phyloP scores from a whole-genome alignment of 208 protist genomes.

The Leishmania braziliensis region DNA sequence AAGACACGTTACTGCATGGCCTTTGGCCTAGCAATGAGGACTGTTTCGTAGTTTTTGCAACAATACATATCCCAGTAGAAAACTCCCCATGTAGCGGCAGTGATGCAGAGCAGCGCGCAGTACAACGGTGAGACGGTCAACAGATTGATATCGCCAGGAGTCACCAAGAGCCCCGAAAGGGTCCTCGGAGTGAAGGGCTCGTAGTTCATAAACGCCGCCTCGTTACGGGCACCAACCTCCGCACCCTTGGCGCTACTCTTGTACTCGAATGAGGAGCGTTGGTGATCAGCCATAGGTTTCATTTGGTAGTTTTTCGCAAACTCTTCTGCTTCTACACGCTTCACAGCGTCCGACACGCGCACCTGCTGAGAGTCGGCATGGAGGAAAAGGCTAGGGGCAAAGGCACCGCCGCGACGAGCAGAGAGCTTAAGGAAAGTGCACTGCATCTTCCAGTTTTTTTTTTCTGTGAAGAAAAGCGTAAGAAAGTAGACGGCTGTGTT shows the following conservation, averaged over 20 bases:
- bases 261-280: conserved; percentile 72
- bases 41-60: conserved; percentile 76
- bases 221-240: conserved; percentile 87
- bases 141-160: conserved; percentile 79
- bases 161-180: conserved; percentile 60
- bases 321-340: conserved; percentile 41
- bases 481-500: not conserved
- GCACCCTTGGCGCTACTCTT: conserved; percentile 76
- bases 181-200: conserved; percentile 55
- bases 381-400: conserved; percentile 31
- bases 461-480: conserved; percentile 11
- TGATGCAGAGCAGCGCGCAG: conserved; percentile 60
- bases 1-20: conserved; percentile 27
- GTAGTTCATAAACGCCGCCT: conserved; percentile 90
- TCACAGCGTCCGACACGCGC: conserved; percentile 31
- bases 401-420: conserved; percentile 25
- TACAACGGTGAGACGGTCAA: conserved; percentile 78
- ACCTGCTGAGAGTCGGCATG: conserved; percentile 31
- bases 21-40: conserved; percentile 77
- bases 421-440: conserved; percentile 43
- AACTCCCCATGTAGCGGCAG: conserved; percentile 68
- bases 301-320: conserved; percentile 58
- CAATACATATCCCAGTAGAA: conserved; percentile 91
- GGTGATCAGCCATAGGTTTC: conserved; percentile 64
- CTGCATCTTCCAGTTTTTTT: conserved; percentile 39